Conservation (phyloP, 331 rosid species). For the Pyrus hybrid region DNA sequence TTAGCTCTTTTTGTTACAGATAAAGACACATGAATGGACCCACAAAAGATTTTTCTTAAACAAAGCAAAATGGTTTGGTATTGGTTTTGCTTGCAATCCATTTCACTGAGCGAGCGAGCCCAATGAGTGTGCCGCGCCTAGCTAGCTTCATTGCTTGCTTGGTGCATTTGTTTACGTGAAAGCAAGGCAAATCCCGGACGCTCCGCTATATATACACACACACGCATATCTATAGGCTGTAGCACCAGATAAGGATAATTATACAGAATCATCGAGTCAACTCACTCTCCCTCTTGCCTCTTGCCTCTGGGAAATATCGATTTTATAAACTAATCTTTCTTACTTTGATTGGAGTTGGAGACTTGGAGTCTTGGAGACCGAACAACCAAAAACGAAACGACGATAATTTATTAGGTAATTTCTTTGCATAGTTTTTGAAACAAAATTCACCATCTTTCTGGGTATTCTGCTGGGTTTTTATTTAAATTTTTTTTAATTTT, state of each 20-base stretch:
- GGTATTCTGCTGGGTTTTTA: neutral
- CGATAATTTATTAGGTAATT: too few relatives aligned
- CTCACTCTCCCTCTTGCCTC: neutral
- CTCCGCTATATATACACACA: neutral
- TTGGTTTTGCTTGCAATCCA: too few relatives aligned
- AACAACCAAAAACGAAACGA: neutral
- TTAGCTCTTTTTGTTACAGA: too few relatives aligned
- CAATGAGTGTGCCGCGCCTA: too few relatives aligned
- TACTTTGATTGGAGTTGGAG: neutral
- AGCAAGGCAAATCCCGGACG: neutral
- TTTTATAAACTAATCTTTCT: neutral
- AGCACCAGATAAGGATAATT: neutral
- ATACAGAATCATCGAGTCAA: neutral
- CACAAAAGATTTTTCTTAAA: too few relatives aligned
- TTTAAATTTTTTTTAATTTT: neutral
- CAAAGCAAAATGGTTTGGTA: too few relatives aligned
- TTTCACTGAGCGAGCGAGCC: too few relatives aligned
- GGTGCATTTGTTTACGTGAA: neutral
- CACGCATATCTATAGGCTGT: too few relatives aligned
- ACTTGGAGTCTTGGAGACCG: neutral
- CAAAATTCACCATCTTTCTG: neutral
- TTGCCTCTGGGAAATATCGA: neutral
- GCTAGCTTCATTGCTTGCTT: too few relatives aligned
- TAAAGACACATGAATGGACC: too few relatives aligned
- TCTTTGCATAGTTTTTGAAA: too few relatives aligned